Evolutionary conservation across 2,329 filamentous ascomycete species (phyloP).

Genomic region (Cryphonectria japonica): DNA sequence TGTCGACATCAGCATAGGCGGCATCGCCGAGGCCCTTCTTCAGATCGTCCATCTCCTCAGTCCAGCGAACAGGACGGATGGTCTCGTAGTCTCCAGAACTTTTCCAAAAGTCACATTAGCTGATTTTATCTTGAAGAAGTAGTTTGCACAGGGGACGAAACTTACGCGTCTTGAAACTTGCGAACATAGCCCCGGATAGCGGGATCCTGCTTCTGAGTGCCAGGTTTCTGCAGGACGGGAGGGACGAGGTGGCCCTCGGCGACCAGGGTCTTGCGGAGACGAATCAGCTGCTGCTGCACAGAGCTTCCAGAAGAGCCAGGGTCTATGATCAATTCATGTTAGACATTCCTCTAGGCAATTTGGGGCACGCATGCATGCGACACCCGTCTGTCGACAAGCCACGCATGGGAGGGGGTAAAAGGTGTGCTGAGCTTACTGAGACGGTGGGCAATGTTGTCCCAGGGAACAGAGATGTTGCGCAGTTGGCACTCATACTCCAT

Average conservation of each 20-base stretch:
- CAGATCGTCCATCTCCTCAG: constrained; percentile 40
- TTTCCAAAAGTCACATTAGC: not conserved
- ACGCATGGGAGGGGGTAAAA: not conserved
- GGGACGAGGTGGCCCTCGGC: constrained; percentile 49
- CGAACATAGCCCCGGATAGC: constrained; percentile 42
- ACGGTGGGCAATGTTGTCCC: constrained; percentile 46
- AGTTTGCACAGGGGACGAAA: not conserved
- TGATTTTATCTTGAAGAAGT: no score
- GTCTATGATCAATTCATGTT: constrained; percentile 28
- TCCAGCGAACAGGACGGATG: constrained; percentile 39
- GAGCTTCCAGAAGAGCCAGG: constrained; percentile 46
- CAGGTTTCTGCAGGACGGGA: constrained; percentile 38
- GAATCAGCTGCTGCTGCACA: constrained; percentile 43
- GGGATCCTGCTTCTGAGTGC: constrained; percentile 31
- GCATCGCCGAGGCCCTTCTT: constrained; percentile 38
- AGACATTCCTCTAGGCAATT: not conserved
- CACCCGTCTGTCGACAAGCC: not conserved
- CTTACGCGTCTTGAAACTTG: constrained; percentile 31
- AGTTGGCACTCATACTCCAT: constrained; percentile 45
- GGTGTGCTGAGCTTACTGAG: constrained; percentile 31
- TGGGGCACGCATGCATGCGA: not conserved
- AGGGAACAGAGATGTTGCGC: constrained; percentile 42
- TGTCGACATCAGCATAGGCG: not conserved
- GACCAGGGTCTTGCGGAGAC: constrained; percentile 41
- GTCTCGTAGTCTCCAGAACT: constrained; percentile 32